Evolutionary conservation across 192 early-diverging fungal genomes (phyloP).

Genomic region (Podila verticillata): DNA sequence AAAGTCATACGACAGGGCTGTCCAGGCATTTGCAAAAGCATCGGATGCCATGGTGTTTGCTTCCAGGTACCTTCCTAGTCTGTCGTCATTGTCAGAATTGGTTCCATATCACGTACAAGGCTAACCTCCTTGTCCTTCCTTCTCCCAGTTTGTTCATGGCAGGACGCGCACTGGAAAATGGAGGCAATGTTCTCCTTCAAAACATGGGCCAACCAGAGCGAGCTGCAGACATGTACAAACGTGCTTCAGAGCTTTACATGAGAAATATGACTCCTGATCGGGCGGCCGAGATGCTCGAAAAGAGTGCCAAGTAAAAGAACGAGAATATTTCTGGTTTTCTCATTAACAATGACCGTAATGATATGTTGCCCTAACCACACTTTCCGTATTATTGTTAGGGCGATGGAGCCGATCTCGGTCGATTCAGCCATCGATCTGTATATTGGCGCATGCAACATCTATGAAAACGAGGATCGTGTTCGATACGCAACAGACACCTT

Average conservation of each 20-base stretch:
- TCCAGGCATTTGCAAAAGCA: conserved; percentile 74
- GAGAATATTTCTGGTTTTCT: too few relatives aligned
- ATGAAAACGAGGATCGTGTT: conserved; percentile 76
- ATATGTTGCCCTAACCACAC: neutral
- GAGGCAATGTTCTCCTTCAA: conserved; percentile 66
- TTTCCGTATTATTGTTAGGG: conserved; percentile 53
- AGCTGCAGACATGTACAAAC: conserved; percentile 72
- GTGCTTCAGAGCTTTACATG: conserved; percentile 71
- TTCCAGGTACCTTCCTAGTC: conserved; percentile 2
- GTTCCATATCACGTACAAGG: too few relatives aligned
- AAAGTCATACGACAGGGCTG: conserved; percentile 75
- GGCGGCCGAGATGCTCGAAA: conserved; percentile 81
- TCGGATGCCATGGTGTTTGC: conserved; percentile 70
- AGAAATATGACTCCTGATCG: conserved; percentile 72
- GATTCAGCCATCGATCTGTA: conserved; percentile 73
- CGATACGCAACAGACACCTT: conserved; percentile 74
- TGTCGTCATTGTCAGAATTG: too few relatives aligned
- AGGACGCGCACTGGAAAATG: conserved; percentile 76
- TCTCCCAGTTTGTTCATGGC: conserved; percentile 65
- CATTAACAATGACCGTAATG: too few relatives aligned
- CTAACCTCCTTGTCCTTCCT: too few relatives aligned
- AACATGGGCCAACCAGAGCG: conserved; percentile 72
- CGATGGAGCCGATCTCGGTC: conserved; percentile 68
- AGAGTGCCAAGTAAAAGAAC: conserved; percentile 73
- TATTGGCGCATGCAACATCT: conserved; percentile 67